A percentile compares a stretch with the other conserved stretches of the same genome.
These are phyloP conservation scores for Coemansia sp. DNA, from an alignment of 192 early-diverging fungal genomes.

Conservation along the genomic window DNA sequence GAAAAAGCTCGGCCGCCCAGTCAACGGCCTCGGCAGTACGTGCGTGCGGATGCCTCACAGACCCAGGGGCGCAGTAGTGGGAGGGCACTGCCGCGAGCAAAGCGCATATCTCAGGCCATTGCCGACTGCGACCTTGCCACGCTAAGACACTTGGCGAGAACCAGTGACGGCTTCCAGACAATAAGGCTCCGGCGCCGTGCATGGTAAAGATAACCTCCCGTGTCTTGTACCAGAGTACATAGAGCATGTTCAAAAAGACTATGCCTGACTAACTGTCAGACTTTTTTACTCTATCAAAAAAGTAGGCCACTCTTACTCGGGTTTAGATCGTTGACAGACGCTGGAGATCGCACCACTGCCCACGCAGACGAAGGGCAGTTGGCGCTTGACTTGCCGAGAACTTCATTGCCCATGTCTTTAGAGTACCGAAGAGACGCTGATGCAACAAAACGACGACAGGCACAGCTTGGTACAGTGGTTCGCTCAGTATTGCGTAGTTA, in stretches of 20 bases:
- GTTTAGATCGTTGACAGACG: constrained; percentile 39
- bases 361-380: constrained; percentile 50
- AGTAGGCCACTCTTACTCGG: constrained; percentile 48
- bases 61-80: neutral
- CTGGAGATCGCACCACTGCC: constrained; percentile 6
- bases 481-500: constrained; percentile 57
- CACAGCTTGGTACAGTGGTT: constrained; percentile 57
- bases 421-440: constrained; percentile 28
- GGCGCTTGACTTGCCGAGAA: constrained; percentile 42
- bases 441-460: constrained; percentile 54
- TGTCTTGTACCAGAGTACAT: neutral
- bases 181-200: constrained; percentile 40
- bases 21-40: neutral
- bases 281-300: neutral
- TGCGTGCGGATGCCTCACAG: neutral
- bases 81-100: constrained; percentile 16
- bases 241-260: neutral
- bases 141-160: constrained; percentile 45
- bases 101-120: constrained; percentile 48
- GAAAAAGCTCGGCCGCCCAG: neutral
- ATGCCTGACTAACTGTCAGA: neutral
- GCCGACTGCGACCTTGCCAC: constrained; percentile 31
- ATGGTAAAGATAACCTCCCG: constrained; percentile 19
- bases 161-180: constrained; percentile 37
- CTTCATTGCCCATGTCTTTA: constrained; percentile 23